Evolutionary conservation across 208 protist species (phyloP).

Genomic region (Naegleria fowleri): DNA sequence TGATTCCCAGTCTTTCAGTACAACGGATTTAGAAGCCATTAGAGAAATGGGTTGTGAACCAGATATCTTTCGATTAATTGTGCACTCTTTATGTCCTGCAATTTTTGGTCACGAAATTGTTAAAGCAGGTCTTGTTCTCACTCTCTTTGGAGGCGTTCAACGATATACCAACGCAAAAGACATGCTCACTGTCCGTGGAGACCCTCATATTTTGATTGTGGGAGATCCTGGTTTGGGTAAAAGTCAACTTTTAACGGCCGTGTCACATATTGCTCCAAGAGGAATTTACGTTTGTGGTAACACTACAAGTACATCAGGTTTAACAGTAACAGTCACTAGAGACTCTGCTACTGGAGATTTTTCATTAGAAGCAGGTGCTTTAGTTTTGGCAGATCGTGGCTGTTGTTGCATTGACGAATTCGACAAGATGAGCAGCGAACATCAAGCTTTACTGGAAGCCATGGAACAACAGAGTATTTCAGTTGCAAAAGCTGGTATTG

Average conservation of each 20-base stretch:
- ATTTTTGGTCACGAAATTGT: slow-evolving; percentile 83
- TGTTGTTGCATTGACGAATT: slow-evolving; percentile 99
- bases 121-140: slow-evolving; percentile 67
- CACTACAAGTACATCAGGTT: slow-evolving; percentile 87
- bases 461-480: slow-evolving; percentile 99
- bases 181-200: slow-evolving; percentile 49
- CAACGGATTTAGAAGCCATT: slow-evolving; percentile 37
- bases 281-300: slow-evolving; percentile 98
- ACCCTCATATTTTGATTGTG: slow-evolving; percentile 92
- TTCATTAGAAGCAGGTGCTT: slow-evolving; percentile 42
- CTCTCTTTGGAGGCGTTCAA: slow-evolving; percentile 67
- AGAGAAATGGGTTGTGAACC: slow-evolving; percentile 69
- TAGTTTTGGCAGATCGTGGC: slow-evolving; percentile 77
- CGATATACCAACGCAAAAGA: slow-evolving; percentile 29
- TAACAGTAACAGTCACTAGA: slow-evolving; percentile 93
- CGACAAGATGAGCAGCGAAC: slow-evolving; percentile 96
- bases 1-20: slow-evolving; percentile 32
- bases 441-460: slow-evolving; percentile 96
- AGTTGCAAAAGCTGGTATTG: slow-evolving; percentile 95
- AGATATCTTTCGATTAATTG: slow-evolving; percentile 68
- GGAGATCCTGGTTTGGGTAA: slow-evolving; percentile 95
- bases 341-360: slow-evolving; percentile 61
- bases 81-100: slow-evolving; percentile 76
- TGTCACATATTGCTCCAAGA: slow-evolving; percentile 78
- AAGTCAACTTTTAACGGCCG: slow-evolving; percentile 85